A percentile compares a stretch with the other conserved stretches of the same genome.
Conservation (phyloP, 176 grass and related monocot genomes). For the Lolium multiflorum region DNA sequence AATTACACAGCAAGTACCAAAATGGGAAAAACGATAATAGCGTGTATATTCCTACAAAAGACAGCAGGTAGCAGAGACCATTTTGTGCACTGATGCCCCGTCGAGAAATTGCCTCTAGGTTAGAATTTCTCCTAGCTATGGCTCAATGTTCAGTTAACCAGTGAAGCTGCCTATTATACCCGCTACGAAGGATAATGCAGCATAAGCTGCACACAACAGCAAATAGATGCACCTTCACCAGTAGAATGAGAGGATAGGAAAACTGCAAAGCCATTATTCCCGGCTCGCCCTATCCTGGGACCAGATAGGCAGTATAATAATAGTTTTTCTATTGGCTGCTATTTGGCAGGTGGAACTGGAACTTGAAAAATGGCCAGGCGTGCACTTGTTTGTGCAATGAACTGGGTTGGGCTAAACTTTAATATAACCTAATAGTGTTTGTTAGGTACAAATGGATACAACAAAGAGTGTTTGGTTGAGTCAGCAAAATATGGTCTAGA, state of each 20-base stretch:
- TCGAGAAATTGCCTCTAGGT: constrained; percentile 4
- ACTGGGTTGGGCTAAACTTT: not conserved
- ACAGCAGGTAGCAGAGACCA: not conserved
- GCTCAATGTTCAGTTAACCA: not conserved
- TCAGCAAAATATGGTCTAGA: constrained; percentile 13
- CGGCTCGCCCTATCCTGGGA: not conserved
- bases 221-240: not conserved
- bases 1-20: not conserved
- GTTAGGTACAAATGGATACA: not conserved
- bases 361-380: not conserved
- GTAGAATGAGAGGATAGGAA: not conserved
- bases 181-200: not conserved
- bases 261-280: not conserved
- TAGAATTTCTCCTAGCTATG: constrained; percentile 32
- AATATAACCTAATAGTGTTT: no score
- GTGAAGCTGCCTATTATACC: not conserved
- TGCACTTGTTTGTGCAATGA: constrained; percentile 7
- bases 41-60: not conserved
- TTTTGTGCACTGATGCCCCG: not conserved
- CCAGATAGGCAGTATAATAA: not conserved
- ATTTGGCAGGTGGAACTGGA: constrained; percentile 13
- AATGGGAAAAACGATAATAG: not conserved
- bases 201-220: not conserved
- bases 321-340: not conserved
- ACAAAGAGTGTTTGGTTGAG: not conserved